A percentile compares a stretch with the other conserved stretches of the same genome.
Conservation (phyloP, 495 filamentous ascomycete species). For the Xylaria intraflava region DNA sequence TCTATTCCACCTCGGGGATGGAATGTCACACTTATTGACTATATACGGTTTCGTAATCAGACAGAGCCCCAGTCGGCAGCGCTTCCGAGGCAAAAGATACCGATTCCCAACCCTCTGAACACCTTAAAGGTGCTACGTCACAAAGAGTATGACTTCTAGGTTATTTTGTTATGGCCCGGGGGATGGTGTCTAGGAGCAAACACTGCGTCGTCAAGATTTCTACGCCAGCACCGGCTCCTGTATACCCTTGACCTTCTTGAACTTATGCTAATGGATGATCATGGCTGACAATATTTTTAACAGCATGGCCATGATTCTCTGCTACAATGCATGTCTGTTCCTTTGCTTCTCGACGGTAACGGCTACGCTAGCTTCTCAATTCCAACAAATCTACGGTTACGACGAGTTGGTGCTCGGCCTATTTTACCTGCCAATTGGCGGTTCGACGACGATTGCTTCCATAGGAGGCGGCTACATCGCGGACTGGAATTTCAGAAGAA, state of each 20-base stretch:
- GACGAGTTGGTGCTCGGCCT: conserved; percentile 63
- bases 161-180: background rate
- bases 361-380: conserved; percentile 52
- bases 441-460: conserved; percentile 60
- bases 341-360: conserved; percentile 40
- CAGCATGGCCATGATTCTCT: conserved; percentile 31
- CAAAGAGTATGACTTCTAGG: conserved; percentile 45
- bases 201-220: background rate
- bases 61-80: conserved; percentile 19
- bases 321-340: conserved; percentile 48
- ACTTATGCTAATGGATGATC: too few species aligned
- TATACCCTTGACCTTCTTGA: background rate
- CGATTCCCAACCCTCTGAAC: conserved; percentile 64
- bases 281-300: background rate
- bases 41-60: conserved; percentile 29
- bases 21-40: conserved; percentile 48
- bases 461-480: conserved; percentile 56
- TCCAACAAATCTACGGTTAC: conserved; percentile 55
- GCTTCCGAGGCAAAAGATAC: conserved; percentile 42
- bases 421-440: conserved; percentile 54
- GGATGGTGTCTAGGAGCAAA: too few species aligned
- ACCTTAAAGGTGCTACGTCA: conserved; percentile 60
- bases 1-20: conserved; percentile 48
- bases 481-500: conserved; percentile 51
- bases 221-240: background rate